These are phyloP conservation scores for Ophiostoma angusticollis DNA, from an alignment of 2,329 filamentous ascomycete species.

Conservation along the genomic window DNA sequence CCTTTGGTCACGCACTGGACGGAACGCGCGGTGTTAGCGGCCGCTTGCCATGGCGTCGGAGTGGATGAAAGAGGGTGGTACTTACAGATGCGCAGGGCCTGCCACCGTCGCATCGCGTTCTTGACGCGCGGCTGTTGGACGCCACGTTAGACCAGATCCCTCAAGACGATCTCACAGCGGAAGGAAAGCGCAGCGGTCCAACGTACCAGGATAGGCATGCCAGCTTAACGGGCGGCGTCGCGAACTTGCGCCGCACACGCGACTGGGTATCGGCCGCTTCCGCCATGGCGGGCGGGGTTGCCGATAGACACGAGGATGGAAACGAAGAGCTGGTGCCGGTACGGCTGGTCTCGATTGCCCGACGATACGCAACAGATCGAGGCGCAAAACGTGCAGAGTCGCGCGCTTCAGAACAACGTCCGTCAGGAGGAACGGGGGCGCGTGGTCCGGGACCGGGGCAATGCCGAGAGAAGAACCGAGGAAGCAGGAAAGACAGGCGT, in stretches of 20 bases:
- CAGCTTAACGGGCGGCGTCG: constrained; percentile 35
- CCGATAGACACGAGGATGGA: neutral
- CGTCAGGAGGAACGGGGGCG: too few species aligned
- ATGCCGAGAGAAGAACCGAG: too few species aligned
- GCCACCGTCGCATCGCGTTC: constrained; percentile 16
- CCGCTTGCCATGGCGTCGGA: neutral
- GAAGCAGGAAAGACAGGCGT: too few species aligned
- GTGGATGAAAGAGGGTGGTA: neutral
- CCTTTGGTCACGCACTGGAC: constrained; percentile 27
- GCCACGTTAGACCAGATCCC: constrained; percentile 21
- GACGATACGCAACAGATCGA: too few species aligned
- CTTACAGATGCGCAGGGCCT: constrained; percentile 14
- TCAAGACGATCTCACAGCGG: neutral
- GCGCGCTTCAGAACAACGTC: too few species aligned
- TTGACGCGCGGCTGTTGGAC: constrained; percentile 19
- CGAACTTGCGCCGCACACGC: constrained; percentile 24
- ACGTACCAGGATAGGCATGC: constrained; percentile 37
- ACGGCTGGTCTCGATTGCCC: too few species aligned
- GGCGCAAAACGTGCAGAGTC: too few species aligned
- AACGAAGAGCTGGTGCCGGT: too few species aligned
- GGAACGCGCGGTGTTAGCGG: neutral
- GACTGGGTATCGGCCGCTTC: constrained; percentile 7
- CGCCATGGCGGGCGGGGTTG: constrained; percentile 4
- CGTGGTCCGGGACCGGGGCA: too few species aligned
- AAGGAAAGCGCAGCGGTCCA: neutral